Base-by-base conservation (phyloP, 495 filamentous ascomycete species). In the Physcia stellaris region DNA sequence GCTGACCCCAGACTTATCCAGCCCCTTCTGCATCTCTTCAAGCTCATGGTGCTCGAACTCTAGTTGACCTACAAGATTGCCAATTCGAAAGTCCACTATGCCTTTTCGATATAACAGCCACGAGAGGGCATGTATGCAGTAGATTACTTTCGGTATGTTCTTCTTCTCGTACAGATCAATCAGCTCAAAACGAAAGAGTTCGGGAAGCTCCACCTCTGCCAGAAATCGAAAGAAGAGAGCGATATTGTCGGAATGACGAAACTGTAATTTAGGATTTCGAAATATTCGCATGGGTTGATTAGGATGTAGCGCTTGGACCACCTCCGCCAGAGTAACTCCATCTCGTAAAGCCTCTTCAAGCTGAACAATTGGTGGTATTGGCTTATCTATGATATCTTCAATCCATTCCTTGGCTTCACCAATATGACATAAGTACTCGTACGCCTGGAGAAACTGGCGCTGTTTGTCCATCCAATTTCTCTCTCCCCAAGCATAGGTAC, bases 361-460 rank as follows among this genome's bases (percentile, higher is more conserved):
- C 51, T 94, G 77, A n/a, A 99, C 82, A 55, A 96, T 94, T 11
- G 90, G 81, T 13, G 92, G 90, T 28, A 96, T 86, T 19, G 79
- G 71, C 44, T 84, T 73, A 39, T 92, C 73, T 32, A 95, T 88
- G 20, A 95, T 74, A 49, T 87, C 86, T 57, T 96, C 90, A 31
- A 99, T 92, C 92, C 92, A 99, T 57, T 96, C 86, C 55, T 96
- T 96, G 32, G 92, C 92, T 67, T 99, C 92, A 48, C 92, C 92
- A 51, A 99, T 96, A 52, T 99, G 92, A 52, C 92, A 99, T 28
- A 99, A 75, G 53, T 99, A 99, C 57, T 99, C 92, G 53, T 99
- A 99, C 7, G 92, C 92, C 58, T 94, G 86, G 24, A 96, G 63
- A 53, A 94, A 96, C 53, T 96, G 86, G 35, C 92, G 72, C 55